phyloP scores from a whole-genome alignment of 2,329 filamentous ascomycete genomes.

The Exserohilum rostratum region DNA sequence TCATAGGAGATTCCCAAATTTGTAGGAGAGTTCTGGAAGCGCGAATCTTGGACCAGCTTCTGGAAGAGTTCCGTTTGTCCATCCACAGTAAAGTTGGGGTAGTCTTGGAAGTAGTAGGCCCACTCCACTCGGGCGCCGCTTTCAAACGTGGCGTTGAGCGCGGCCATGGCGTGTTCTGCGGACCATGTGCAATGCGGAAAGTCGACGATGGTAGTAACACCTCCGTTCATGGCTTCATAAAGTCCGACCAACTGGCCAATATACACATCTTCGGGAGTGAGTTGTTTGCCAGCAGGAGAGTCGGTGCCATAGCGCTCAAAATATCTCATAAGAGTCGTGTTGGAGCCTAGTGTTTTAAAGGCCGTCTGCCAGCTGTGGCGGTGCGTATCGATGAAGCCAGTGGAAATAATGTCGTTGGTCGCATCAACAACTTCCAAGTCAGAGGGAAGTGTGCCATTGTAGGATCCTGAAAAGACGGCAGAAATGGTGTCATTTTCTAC shows the following conservation, averaged over 20 bases:
- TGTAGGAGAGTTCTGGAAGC: conserved; percentile 3
- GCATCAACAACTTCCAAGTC: conserved; percentile 52
- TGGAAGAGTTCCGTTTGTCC: conserved; percentile 4
- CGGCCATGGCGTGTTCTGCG: conserved; percentile 51
- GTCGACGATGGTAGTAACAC: conserved; percentile 59
- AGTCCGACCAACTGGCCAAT: conserved; percentile 46
- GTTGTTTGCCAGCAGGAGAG: conserved; percentile 1
- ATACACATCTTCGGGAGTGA: conserved; percentile 31
- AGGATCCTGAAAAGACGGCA: conserved; percentile 8
- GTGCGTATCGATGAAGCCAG: conserved; percentile 65
- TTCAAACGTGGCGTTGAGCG: conserved; percentile 55
- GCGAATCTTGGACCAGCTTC: not conserved
- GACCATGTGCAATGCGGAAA: conserved; percentile 45
- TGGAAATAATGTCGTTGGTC: conserved; percentile 58
- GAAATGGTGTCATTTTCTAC: conserved; percentile 49
- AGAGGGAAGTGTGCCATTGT: conserved; percentile 24
- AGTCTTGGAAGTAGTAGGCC: conserved; percentile 8
- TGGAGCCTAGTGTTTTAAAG: conserved; percentile 60
- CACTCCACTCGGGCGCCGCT: conserved; percentile 42
- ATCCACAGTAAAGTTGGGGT: conserved; percentile 9
- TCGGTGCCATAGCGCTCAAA: conserved; percentile 19
- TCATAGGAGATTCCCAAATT: conserved; percentile 12
- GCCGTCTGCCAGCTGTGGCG: conserved; percentile 59
- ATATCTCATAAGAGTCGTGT: conserved; percentile 49
- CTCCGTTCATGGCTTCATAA: conserved; percentile 58